Evolutionary conservation across 2,329 filamentous ascomycete species (phyloP), one percentile per base, ranked within the genome.

Genomic region (Ceratocystiopsis sp.): DNA sequence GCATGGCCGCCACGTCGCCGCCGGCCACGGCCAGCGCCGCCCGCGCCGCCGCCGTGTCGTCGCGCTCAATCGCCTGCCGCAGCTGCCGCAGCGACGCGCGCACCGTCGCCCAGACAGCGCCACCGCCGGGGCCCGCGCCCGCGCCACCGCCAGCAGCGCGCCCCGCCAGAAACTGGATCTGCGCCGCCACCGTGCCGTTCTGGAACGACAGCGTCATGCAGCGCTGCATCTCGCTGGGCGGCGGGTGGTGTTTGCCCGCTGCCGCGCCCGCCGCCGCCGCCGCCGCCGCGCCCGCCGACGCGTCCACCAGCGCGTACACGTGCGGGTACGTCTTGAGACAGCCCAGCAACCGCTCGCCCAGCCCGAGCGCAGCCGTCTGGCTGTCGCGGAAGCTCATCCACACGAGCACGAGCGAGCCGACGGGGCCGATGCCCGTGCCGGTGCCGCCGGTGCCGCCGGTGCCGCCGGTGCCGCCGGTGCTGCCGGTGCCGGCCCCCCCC

Each of bases 201-300:
- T 41, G 41, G 33, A 43, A 43, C 15, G 41, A 41, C 14, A 46
- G 45, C 18, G 34, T 40, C 45, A 46, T 46, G 38, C 45, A 46
- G 14, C 19, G 37, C 38, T 46, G 45, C 45, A 46, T 46, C 38
- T 46, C 37, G 33, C 37, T 42, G 13, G 41, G 36, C 35, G 33
- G 37, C 45, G 7, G 40, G 37, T 2, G 37, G 15, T n/a, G 37
- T 34, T 19, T 40, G 19, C 3, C 42, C 37, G 32, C 37, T 35
- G 9, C 25, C 38, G 15, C 42, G 40, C 16, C 33, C 17, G 6
- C 40, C 40, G 9, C 44, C 33, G 10, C 29, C 29, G 29, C 29
- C 29, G 29, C 29, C 29, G 29, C 12, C 12, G 7, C 29, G 7
- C 29, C 29, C 29, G 42, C 42, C 16, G 42, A 44, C 11, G 36